phyloP scores from a whole-genome alignment of 176 grass and related monocot genomes.

The Ensete glaucum region DNA sequence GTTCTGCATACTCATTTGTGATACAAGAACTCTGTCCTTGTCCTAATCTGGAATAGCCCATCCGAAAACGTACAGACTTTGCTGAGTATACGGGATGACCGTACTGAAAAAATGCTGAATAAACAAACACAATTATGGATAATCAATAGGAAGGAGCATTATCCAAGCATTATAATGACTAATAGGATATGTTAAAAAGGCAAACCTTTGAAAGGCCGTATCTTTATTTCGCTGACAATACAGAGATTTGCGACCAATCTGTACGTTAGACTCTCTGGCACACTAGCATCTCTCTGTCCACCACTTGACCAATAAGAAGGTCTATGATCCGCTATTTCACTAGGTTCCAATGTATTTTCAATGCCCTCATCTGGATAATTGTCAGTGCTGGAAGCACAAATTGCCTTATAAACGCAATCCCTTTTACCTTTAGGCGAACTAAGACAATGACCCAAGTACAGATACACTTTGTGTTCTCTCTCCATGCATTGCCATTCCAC shows the following conservation, averaged over 20 bases:
- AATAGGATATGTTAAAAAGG: background rate
- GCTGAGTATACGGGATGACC: constrained; percentile 56
- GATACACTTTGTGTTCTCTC: constrained; percentile 46
- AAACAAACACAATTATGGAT: background rate
- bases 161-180: background rate
- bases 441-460: constrained; percentile 41
- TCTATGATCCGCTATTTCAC: constrained; percentile 15
- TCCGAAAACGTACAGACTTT: constrained; percentile 44
- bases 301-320: constrained; percentile 95
- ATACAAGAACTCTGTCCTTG: constrained; percentile 21
- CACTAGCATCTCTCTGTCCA: constrained; percentile 29
- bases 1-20: constrained; percentile 22
- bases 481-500: constrained; percentile 20
- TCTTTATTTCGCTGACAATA: constrained; percentile 52
- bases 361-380: constrained; percentile 73
- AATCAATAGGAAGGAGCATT: background rate
- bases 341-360: constrained; percentile 50
- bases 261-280: constrained; percentile 59
- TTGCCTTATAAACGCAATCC: constrained; percentile 43
- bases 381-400: constrained; percentile 86
- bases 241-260: constrained; percentile 38
- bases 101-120: constrained; percentile 46
- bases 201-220: constrained; percentile 62
- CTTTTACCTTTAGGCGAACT: constrained; percentile 18
- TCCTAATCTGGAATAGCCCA: constrained; percentile 51